Evolutionary conservation across 305 asterid genomes (phyloP).

Genomic region (Fraxinus floribunda): DNA sequence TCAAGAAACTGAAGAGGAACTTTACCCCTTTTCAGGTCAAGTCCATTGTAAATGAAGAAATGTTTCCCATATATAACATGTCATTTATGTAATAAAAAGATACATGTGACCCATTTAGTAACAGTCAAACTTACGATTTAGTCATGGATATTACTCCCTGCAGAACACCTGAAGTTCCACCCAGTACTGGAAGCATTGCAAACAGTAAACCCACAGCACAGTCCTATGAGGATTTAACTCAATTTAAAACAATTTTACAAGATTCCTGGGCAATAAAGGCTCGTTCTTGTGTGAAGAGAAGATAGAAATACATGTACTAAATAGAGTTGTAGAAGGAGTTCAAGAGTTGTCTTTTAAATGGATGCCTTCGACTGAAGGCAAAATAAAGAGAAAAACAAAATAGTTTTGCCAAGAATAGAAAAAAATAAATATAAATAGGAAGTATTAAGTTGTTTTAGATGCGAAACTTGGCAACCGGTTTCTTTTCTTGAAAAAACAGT

Average conservation of each 20-base stretch:
- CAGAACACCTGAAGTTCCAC: slow-evolving; percentile 93
- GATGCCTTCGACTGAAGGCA: slow-evolving; percentile 4
- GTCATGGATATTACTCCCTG: slow-evolving; percentile 96
- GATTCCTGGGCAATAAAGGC: neutral
- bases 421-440: neutral
- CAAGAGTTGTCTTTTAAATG: neutral
- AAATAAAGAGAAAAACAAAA: slow-evolving; percentile 1
- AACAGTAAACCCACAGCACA: slow-evolving; percentile 98
- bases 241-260: neutral
- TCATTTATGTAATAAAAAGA: neutral
- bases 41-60: slow-evolving; percentile 1
- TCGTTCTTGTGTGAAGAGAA: neutral
- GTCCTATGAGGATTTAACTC: slow-evolving; percentile 51
- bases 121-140: slow-evolving; percentile 67
- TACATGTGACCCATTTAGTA: neutral
- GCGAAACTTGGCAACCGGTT: neutral
- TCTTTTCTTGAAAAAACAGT: neutral
- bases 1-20: neutral
- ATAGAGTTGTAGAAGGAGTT: neutral
- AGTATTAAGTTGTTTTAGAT: neutral
- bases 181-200: slow-evolving; percentile 95
- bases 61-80: neutral
- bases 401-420: neutral
- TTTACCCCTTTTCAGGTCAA: slow-evolving; percentile 8
- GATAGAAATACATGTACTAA: neutral